Conservation (phyloP, 2,329 filamentous ascomycete species). For the Beauveria varroae region DNA sequence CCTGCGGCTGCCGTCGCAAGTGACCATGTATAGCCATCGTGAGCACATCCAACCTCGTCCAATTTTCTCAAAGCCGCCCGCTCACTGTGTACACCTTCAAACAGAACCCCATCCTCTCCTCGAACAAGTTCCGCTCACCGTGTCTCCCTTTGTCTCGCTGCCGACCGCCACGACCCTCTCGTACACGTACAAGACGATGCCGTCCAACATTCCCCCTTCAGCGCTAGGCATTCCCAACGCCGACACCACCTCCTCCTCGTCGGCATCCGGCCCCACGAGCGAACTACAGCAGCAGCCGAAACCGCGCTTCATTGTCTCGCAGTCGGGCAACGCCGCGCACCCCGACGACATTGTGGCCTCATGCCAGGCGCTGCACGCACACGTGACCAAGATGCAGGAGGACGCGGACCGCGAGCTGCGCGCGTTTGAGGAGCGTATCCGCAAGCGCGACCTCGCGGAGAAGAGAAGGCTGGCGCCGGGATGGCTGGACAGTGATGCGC, state of each 20-base stretch:
- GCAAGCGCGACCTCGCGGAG: slow-evolving; percentile 63
- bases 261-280: no score
- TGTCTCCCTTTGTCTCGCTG: slow-evolving; percentile 88
- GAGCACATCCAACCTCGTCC: slow-evolving; percentile 12
- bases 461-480: slow-evolving; percentile 73
- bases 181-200: slow-evolving; percentile 89
- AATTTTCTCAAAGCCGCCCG: neutral
- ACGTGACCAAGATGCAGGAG: slow-evolving; percentile 61
- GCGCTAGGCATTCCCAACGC: slow-evolving; percentile 25
- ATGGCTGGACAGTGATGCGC: slow-evolving; percentile 68
- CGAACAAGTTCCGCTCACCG: slow-evolving; percentile 84
- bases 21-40: slow-evolving; percentile 29
- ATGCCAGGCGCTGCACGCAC: slow-evolving; percentile 68
- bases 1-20: neutral
- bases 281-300: slow-evolving; percentile 30
- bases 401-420: slow-evolving; percentile 61
- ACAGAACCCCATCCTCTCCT: slow-evolving; percentile 75
- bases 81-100: neutral
- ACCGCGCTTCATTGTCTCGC: slow-evolving; percentile 67
- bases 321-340: slow-evolving; percentile 73
- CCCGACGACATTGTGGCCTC: slow-evolving; percentile 79
- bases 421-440: slow-evolving; percentile 61
- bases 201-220: slow-evolving; percentile 66
- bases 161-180: slow-evolving; percentile 85
- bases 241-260: slow-evolving; percentile 15